phyloP scores from a whole-genome alignment of 1,284 basidiomycete species.

The Coriolopsis trogii region DNA sequence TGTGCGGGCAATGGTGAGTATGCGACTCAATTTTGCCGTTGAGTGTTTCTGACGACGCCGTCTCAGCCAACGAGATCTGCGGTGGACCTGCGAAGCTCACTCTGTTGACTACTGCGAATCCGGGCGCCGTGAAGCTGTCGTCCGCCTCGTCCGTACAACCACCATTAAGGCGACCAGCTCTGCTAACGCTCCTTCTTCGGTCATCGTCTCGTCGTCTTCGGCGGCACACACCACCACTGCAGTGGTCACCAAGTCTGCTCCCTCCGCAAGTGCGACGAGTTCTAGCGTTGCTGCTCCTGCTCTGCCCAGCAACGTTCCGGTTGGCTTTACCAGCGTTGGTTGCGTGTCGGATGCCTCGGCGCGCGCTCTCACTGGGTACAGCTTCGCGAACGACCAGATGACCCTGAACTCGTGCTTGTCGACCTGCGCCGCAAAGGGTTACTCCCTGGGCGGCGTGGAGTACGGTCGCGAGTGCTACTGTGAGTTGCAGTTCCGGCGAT shows the following conservation, averaged over 20 bases:
- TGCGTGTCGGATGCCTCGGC: conserved; percentile 21
- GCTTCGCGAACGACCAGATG: conserved; percentile 20
- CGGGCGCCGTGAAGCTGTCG: no score
- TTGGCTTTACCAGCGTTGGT: conserved; percentile 18
- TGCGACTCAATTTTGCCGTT: no score
- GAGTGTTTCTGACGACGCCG: no score
- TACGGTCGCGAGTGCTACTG: conserved; percentile 34
- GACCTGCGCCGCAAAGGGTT: conserved; percentile 26
- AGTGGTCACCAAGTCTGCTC: no score
- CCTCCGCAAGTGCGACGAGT: conserved; percentile 10
- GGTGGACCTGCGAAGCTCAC: no score
- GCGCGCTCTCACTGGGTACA: conserved; percentile 24
- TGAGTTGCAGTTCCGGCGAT: conserved; percentile 2
- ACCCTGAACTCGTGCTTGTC: conserved; percentile 17
- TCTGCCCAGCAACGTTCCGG: conserved; percentile 1
- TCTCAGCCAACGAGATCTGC: no score
- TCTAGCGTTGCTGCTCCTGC: conserved; percentile 1
- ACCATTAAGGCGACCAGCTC: no score
- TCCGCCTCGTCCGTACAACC: no score
- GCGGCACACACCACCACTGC: no score
- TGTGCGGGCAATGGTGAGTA: no score
- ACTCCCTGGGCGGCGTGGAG: conserved; percentile 29
- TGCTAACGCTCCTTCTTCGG: not conserved
- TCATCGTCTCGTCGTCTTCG: no score
- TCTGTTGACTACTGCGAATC: no score